Evolutionary conservation across 1,284 basidiomycete species (phyloP).

Genomic region (Leucoagaricus sp.): DNA sequence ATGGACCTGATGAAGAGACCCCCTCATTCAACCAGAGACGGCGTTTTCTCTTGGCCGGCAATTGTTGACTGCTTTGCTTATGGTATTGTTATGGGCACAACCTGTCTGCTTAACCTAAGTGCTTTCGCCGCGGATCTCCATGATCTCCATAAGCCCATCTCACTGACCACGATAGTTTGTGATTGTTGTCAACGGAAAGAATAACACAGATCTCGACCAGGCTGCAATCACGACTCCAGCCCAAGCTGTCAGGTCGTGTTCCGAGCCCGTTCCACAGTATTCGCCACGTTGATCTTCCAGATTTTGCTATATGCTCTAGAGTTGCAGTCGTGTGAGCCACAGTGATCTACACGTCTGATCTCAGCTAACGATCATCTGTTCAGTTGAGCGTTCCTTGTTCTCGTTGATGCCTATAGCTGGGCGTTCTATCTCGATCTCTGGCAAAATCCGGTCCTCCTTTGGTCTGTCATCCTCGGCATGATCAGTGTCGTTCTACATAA

Average conservation of each 20-base stretch:
- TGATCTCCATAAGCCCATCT: not conserved
- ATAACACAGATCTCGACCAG: slow-evolving; percentile 46
- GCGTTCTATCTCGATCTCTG: slow-evolving; percentile 50
- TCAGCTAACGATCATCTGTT: not conserved
- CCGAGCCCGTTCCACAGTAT: slow-evolving; percentile 54
- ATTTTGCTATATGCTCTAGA: slow-evolving; percentile 45
- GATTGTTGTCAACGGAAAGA: slow-evolving; percentile 55
- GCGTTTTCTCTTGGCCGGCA: slow-evolving; percentile 52
- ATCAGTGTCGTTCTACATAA: slow-evolving; percentile 46
- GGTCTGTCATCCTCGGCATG: slow-evolving; percentile 49
- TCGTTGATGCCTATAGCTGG: slow-evolving; percentile 34
- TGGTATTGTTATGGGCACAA: slow-evolving; percentile 62
- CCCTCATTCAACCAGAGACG: slow-evolving; percentile 49
- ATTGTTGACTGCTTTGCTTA: slow-evolving; percentile 62
- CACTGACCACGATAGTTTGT: slow-evolving; percentile 39
- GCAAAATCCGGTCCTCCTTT: slow-evolving; percentile 56
- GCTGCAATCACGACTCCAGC: slow-evolving; percentile 47
- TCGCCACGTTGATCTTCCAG: slow-evolving; percentile 54
- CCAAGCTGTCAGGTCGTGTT: slow-evolving; percentile 45
- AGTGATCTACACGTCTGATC: not conserved
- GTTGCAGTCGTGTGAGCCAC: slow-evolving; percentile 36
- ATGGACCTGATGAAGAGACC: slow-evolving; percentile 58
- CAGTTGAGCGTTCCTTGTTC: slow-evolving; percentile 40
- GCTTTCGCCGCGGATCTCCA: not conserved
- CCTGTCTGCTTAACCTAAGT: slow-evolving; percentile 46